A percentile compares a stretch with the other conserved stretches of the same genome.
Conservation (phyloP, 2,329 filamentous ascomycete species). For the Plectosphaerella sp. region DNA sequence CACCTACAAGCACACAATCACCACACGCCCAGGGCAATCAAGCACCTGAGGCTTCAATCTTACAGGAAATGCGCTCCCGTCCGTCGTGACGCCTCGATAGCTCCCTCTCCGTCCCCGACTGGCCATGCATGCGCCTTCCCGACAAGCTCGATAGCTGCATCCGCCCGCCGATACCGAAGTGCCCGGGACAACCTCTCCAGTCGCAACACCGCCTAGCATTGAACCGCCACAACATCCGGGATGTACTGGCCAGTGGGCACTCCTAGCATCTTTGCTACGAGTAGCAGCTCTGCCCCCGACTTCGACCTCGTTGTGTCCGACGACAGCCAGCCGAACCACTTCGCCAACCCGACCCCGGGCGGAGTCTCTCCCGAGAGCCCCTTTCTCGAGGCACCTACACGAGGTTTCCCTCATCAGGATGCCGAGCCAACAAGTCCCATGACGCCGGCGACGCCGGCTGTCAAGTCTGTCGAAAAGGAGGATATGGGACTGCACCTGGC, state of each 20-base stretch:
- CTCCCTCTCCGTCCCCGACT: no score
- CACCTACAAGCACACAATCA: no score
- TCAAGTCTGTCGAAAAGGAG: slow-evolving; percentile 53
- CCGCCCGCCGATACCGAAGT: no score
- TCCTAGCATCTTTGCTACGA: slow-evolving; percentile 77
- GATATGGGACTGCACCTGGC: not conserved
- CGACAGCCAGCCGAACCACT: slow-evolving; percentile 49
- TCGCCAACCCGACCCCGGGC: slow-evolving; percentile 20
- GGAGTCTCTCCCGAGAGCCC: slow-evolving; percentile 18
- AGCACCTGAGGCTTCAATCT: no score
- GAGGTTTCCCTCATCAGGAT: slow-evolving; percentile 25
- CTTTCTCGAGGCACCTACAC: slow-evolving; percentile 15
- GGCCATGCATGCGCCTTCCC: no score
- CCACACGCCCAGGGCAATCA: no score
- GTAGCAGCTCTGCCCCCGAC: slow-evolving; percentile 54
- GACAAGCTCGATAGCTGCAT: no score
- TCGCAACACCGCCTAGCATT: slow-evolving; percentile 1
- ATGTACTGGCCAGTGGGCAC: slow-evolving; percentile 94
- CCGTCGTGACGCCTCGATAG: no score
- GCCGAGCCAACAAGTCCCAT: slow-evolving; percentile 29
- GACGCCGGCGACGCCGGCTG: slow-evolving; percentile 51
- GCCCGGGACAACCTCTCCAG: no score
- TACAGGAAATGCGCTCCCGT: no score
- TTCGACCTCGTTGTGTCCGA: slow-evolving; percentile 50
- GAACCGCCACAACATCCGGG: slow-evolving; percentile 25